Evolutionary conservation across 352 stramenopile genomes (phyloP), one percentile per base, ranked within the genome.

Genomic region (Phytophthora uliginosa): DNA sequence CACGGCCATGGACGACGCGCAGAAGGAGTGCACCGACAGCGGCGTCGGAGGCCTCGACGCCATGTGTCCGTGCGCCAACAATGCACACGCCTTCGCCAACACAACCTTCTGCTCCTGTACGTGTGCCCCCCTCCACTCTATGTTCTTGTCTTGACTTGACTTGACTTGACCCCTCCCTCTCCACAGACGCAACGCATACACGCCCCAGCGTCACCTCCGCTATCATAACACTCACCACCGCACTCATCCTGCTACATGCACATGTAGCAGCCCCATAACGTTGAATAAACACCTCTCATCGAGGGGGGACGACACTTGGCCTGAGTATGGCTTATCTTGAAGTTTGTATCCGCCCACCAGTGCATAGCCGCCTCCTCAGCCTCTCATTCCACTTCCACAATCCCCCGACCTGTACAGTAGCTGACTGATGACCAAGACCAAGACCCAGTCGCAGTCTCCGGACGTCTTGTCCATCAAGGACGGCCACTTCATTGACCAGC

Each of bases 41-140:
- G 71, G 62, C 8, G 71, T 90, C 18, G 57, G 53, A 5, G 77
- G 69, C 1, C 60, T 95, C 9, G 75, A 86, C 38, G 63, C 70
- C 24, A 69, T 80, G 48, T 95, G 87, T 69, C 71, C 83, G 0
- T 95, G 87, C 53, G 78, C 74, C 7, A 83, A 76, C 73, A 93
- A 95, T 66, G 79, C 83, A 15, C 70, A 93, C 67, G 83, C 80
- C 10, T 79, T 85, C 55, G 58, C 54, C n/a, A 79, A 71, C 66
- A 91, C 86, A 13, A 89, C 75, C 18, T 84, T 92, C 63, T 93
- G 85, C 65, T 94, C 85, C 12, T 18, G 68, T 79, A 77, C 54
- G 69, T 68, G 22, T 38, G 13, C 33, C 31, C 53, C 38, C 15
- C 26, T 36, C 10, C 17, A 1, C 22, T n/a, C 7, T 42, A 42